Base-by-base conservation (phyloP, 176 grass and related monocot species). In the Elymus sibiricus region DNA sequence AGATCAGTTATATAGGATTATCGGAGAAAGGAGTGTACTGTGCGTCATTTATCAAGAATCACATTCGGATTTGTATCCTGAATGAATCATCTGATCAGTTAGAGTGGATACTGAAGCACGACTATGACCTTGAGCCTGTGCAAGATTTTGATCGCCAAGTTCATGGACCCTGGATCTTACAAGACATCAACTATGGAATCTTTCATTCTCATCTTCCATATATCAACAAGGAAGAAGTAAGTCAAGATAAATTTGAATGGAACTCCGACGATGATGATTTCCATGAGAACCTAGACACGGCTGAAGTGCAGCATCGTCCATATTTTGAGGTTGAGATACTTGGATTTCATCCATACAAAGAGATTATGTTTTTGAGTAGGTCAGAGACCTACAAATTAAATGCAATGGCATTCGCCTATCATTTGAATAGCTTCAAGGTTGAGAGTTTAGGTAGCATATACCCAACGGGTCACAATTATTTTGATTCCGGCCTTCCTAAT, bases 271-370 rank as follows among this genome's bases (percentile, higher is more conserved):
- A 67, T 13, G 64, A 58, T 1, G 19, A 75, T 75, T 19, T 47
- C 5, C 1, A 10, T 19, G 72, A 49, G 3, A 27, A 75, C 1
- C 6, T 1, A 72, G 42, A 16, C 0, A 2, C n/a, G 5, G 13
- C 7, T 17, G 6, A 24, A 19, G 5, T 0, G 1, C 1, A 2
- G 4, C 25, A 3, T 10, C 1, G 5, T 2, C 10, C 3, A 55
- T 55, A 53, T 26, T 2, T 22, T 13, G 21, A 73, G 1, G 35
- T 82, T n/a, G 7, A 70, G 3, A 53, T 69, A 21, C 79, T 69
- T 14, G 79, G 64, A 70, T 82, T 82, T 70, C 79, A 70, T 9
- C 66, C 66, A 1, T 72, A 72, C 69, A 72, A 71, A 43, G 69
- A 72, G 69, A 43, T 72, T 19, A 5, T 82, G 22, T 72, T 83